Base-by-base conservation (phyloP, 768 basidiomycete genomes). In the Lactarius indigo region DNA sequence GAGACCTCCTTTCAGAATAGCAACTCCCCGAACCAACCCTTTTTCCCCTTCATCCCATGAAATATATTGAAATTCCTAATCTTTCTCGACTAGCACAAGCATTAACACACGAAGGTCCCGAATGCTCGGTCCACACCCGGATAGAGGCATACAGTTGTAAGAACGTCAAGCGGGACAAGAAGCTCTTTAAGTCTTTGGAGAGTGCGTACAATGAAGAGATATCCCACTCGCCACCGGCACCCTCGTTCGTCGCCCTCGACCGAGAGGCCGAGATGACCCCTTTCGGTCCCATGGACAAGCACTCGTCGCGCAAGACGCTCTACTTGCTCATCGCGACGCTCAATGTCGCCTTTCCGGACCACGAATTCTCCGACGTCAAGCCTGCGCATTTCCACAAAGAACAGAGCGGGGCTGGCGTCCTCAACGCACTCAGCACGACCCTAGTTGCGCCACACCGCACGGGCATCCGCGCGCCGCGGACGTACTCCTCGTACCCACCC, bases 141-240 rank as follows among this genome's bases (percentile, higher is more conserved):
- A 89, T 98, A 77, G 96, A 98, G 78, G 96, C 94, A 0, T 99
- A 98, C 82, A 92, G 91, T 74, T 95, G 94, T 85, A 99, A 99
- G 85, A 90, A 95, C 78, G 90, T 97, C 78, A 92, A 93, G 72
- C 90, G 92, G 73, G 97, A 99, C 84, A 94, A 95, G 86, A 92
- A 91, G 76, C 89, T 98, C 77, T 94, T 94, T 84, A 94, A 92
- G 75, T 82, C 88, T 12, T 88, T 98, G 80, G 96, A 98, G 76
- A 84, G 85, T 72, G 88, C 90, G 35, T 94, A 98, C 80, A 82
- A 86, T 66, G 87, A 90, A 70, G 90, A 92, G 58, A 78, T 92
- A 26, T 91, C 87, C 6, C 83, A 87, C 74, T 95, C 93, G 2
- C 92, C 93, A 1, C 94, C 94, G 5, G 83, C 92, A 37, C 91